These are phyloP conservation scores for Dendrocalamus sinicus DNA, from an alignment of 176 grass and related monocot genomes.

Conservation along the genomic window DNA sequence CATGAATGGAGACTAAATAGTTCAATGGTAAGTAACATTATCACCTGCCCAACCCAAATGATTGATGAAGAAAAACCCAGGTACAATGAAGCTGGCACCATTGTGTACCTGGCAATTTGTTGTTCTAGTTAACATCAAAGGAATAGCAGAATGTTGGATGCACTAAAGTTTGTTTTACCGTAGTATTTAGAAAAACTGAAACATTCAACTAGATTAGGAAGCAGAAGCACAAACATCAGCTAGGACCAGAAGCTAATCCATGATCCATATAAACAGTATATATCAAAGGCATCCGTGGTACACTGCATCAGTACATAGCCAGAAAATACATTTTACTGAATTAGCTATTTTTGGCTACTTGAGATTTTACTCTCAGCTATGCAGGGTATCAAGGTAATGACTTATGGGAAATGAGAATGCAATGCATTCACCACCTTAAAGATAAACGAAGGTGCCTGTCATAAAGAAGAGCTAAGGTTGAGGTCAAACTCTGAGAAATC, in stretches of 20 bases:
- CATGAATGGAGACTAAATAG: slow-evolving; percentile 27
- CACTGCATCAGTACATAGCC: not conserved
- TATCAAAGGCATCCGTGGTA: not conserved
- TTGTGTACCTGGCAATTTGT: slow-evolving; percentile 75
- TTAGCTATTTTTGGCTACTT: not conserved
- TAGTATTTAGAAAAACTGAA: not conserved
- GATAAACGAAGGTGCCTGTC: not conserved
- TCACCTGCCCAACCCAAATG: slow-evolving; percentile 96
- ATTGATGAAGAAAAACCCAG: slow-evolving; percentile 91
- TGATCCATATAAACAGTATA: not conserved
- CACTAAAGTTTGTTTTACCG: not conserved
- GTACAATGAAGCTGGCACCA: slow-evolving; percentile 89
- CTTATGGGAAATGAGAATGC: not conserved
- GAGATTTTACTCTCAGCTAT: not conserved
- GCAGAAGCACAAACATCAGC: not conserved
- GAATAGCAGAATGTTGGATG: not conserved
- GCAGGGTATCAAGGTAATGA: not conserved
- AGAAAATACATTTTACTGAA: not conserved
- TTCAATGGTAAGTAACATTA: not conserved
- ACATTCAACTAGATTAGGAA: not conserved
- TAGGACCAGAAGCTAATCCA: slow-evolving; percentile 1
- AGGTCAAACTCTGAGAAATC: not conserved
- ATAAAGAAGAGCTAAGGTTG: not conserved
- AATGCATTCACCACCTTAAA: not conserved
- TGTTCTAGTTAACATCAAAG: slow-evolving; percentile 1